Evolutionary conservation across 768 basidiomycete species (phyloP), one percentile per base, ranked within the genome.

Genomic region (Suillus decipiens): DNA sequence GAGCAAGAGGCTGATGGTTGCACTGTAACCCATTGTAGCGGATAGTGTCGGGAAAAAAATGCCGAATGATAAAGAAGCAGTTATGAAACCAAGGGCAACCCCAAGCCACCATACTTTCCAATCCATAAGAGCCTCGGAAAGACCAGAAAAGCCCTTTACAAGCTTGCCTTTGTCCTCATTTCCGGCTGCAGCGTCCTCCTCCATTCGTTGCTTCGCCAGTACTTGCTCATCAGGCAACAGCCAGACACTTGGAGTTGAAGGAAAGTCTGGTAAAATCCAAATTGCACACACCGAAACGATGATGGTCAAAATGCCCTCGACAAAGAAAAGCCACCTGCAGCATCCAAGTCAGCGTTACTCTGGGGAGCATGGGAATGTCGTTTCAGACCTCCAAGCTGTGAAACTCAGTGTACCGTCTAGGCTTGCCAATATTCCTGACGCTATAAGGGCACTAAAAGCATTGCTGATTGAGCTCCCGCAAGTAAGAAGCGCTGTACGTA

Each of bases 51-150:
- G 34, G 9, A 34, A 34, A 9, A 34, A 34, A 9, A 34, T 34
- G 69, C 89, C 88, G 80, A 92, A 93, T 10, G 85, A 87, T 37
- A 91, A 70, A 10, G 88, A 84, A 34, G 86, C 73, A 50, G 15
- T 6, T 75, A 86, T 80, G 64, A 83, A 82, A n/a, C 82, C 84
- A 55, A 90, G 72, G 2, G 87, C 81, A 39, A 89, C 64, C 15
- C 89, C 83, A 54, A 95, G 78, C 84, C 85, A 89, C 89, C 92
- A 94, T 39, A 94, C 87, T 74, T 86, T 90, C 88, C 86, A 87
- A 70, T 95, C 92, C 28, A 78, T 79, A 60, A 91, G 39, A 17
- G 90, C 87, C 67, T 87, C 70, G 10, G 71, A 59, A 7, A 92
- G 72, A 15, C 89, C 89, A 37, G 76, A 73, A n/a, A 72, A 66